Evolutionary conservation across 345 rosid species (phyloP).

Genomic region (Camelina neglecta): DNA sequence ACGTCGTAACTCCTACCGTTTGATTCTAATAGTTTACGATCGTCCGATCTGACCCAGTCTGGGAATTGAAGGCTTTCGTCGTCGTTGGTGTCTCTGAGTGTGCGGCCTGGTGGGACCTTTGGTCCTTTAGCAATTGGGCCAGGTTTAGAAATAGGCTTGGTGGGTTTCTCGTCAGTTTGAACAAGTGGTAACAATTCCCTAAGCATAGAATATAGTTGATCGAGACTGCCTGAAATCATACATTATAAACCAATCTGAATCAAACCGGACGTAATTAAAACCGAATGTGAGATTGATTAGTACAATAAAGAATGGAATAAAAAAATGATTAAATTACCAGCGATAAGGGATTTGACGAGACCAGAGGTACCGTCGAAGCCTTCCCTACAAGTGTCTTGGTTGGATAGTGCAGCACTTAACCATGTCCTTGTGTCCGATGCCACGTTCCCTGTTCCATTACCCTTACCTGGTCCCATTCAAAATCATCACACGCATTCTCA

Average conservation of each 20-base stretch:
- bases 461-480: constrained; percentile 53
- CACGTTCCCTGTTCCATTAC: constrained; percentile 74
- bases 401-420: constrained; percentile 80
- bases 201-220: constrained; percentile 66
- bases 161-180: constrained; percentile 42
- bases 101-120: constrained; percentile 37
- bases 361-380: constrained; percentile 70
- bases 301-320: background rate
- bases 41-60: constrained; percentile 59
- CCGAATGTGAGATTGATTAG: background rate
- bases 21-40: constrained; percentile 54
- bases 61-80: constrained; percentile 49
- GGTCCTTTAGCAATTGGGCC: constrained; percentile 37
- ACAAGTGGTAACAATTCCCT: constrained; percentile 60
- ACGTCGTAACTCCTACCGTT: constrained; percentile 47
- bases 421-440: constrained; percentile 75
- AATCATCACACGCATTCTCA: constrained; percentile 15
- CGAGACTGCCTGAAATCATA: constrained; percentile 48
- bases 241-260: too few species aligned
- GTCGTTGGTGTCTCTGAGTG: constrained; percentile 22
- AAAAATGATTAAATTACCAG: constrained; percentile 40
- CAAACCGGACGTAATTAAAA: too few species aligned
- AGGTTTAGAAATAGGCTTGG: constrained; percentile 34
- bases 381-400: constrained; percentile 88
- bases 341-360: constrained; percentile 53